Evolutionary conservation across 805 yeast species (phyloP).

Genomic region (Lachancea nothofagi): DNA sequence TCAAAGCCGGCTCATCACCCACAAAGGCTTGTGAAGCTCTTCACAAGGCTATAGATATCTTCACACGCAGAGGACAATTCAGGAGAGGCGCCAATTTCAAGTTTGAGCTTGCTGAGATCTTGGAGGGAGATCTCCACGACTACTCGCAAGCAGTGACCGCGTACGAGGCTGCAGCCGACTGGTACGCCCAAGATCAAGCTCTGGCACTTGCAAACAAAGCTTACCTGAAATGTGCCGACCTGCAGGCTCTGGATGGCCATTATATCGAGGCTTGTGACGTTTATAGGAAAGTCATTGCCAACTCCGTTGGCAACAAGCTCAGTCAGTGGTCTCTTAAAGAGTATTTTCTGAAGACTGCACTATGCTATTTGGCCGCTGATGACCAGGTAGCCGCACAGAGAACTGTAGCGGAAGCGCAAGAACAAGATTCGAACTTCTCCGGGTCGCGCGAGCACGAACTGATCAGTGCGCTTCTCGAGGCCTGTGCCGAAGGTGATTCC

Average conservation of each 20-base stretch:
- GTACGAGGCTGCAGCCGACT: constrained; percentile 92
- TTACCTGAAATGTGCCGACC: constrained; percentile 81
- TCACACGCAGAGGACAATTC: constrained; percentile 88
- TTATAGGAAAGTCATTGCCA: constrained; percentile 74
- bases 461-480: constrained; percentile 57
- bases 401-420: constrained; percentile 54
- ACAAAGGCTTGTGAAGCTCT: constrained; percentile 70
- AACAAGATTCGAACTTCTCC: constrained; percentile 72
- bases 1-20: constrained; percentile 62
- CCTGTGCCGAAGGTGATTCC: constrained; percentile 75
- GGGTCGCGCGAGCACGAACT: constrained; percentile 70
- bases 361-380: constrained; percentile 77
- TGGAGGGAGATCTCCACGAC: constrained; percentile 71
- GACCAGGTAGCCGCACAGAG: constrained; percentile 84
- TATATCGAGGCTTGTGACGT: constrained; percentile 69
- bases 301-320: constrained; percentile 64
- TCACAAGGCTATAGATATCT: constrained; percentile 71
- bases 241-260: constrained; percentile 70
- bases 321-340: constrained; percentile 92
- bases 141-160: constrained; percentile 62
- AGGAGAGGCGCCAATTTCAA: constrained; percentile 94
- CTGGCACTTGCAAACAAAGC: constrained; percentile 86
- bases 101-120: constrained; percentile 81
- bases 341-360: constrained; percentile 74
- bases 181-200: constrained; percentile 91